Evolutionary conservation across 345 rosid species (phyloP).

Genomic region (Eucalyptus regnans): DNA sequence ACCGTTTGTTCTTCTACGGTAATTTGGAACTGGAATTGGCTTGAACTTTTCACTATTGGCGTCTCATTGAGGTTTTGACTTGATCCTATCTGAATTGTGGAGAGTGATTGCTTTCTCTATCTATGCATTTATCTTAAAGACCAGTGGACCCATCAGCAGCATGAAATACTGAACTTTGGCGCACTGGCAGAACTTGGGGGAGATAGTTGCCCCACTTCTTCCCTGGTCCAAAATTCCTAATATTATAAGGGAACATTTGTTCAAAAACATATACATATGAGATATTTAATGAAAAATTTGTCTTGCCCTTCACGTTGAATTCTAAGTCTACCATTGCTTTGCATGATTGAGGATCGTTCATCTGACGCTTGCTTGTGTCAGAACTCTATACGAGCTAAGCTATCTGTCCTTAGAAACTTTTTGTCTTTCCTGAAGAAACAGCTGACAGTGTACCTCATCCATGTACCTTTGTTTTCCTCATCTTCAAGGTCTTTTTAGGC

Average conservation of each 20-base stretch:
- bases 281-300: neutral
- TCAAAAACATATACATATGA: neutral
- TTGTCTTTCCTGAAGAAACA: neutral
- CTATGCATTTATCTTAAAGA: neutral
- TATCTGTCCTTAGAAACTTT: neutral
- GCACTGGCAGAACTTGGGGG: neutral
- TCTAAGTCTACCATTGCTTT: neutral
- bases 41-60: neutral
- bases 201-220: neutral
- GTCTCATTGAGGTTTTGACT: neutral
- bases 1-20: neutral
- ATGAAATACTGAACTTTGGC: neutral
- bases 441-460: neutral
- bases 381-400: neutral
- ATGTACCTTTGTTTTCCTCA: neutral
- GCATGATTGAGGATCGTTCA: neutral
- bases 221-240: neutral
- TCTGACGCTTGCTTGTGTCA: neutral
- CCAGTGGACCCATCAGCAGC: neutral
- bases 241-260: neutral
- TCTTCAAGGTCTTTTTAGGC: neutral
- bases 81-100: neutral
- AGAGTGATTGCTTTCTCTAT: neutral
- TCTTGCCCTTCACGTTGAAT: neutral
- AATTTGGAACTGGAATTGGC: neutral